Percentiles rank a stretch among this genome's conserved stretches.
Evolutionary conservation across 1,284 basidiomycete species (phyloP).

Genomic region (Cryptococcus sp.): DNA sequence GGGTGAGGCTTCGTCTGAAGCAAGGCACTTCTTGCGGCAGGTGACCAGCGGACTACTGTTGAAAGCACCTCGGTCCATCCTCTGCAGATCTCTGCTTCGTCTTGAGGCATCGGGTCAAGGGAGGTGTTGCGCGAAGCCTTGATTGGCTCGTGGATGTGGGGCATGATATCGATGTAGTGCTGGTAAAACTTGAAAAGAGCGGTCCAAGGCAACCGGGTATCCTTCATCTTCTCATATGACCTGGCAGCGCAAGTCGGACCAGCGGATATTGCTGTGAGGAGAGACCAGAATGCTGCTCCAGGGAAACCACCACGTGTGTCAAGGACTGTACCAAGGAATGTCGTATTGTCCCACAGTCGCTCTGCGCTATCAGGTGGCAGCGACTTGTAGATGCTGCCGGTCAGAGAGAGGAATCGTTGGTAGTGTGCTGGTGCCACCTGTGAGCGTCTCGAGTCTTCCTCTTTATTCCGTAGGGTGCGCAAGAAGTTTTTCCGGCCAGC

Average conservation of each 20-base stretch:
- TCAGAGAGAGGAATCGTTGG: constrained; percentile 77
- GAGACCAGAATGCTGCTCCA: constrained; percentile 79
- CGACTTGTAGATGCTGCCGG: constrained; percentile 74
- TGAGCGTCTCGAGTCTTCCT: constrained; percentile 70
- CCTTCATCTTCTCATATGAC: constrained; percentile 45
- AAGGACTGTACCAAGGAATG: constrained; percentile 83
- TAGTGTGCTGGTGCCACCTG: constrained; percentile 64
- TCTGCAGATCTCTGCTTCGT: constrained; percentile 34
- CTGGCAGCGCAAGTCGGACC: constrained; percentile 72
- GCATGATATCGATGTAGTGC: constrained; percentile 46
- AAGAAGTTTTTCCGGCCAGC: constrained; percentile 80
- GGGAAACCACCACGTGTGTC: constrained; percentile 72
- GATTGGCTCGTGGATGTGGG: constrained; percentile 43
- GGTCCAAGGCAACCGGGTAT: constrained; percentile 38
- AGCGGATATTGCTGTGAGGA: constrained; percentile 80
- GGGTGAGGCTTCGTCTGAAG: constrained; percentile 77
- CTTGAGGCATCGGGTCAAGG: constrained; percentile 36
- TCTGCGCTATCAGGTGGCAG: constrained; percentile 74
- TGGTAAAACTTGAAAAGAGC: constrained; percentile 44
- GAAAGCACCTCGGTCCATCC: constrained; percentile 63
- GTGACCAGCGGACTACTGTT: constrained; percentile 75
- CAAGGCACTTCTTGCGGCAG: constrained; percentile 34
- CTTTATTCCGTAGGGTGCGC: constrained; percentile 85
- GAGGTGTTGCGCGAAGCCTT: constrained; percentile 29
- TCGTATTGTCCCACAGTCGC: constrained; percentile 76